Base-by-base conservation (phyloP, 108 stramenopile species). In the Cyclotella choctawhatcheeana region DNA sequence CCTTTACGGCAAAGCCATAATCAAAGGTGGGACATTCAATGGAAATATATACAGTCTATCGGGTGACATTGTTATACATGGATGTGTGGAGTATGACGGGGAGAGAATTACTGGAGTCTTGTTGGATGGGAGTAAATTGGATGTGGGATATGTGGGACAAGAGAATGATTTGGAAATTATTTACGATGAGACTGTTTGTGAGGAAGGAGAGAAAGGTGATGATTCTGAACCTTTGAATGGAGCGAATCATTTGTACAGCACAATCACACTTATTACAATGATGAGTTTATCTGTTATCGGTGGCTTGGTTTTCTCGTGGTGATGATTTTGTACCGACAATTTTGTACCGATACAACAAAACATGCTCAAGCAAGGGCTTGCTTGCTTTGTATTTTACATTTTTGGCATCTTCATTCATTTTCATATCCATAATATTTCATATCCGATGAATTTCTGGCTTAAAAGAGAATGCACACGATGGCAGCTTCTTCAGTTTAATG, bases 51-150 rank as follows among this genome's bases (percentile, higher is more conserved):
- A 65, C 44, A 65, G 60, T 45, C n/a, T 43, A 10, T 24, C 40
- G 47, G 63, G 73, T n/a, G 26, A 37, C 12, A 45, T 73, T n/a
- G 63, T 56, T 22, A 29, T 73, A 29, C 64, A 73, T 65, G 73
- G 73, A 20, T 73, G 73, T 47, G 73, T 73, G 37, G 52, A 52
- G 37, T 63, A 52, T 35, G 51, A 55, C 44, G 64, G 43, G 3
- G 73, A 50, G 55, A 71, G 44, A 48, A 73, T 73, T 6, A 5
- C 20, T 4, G 73, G 73, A 32, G 40, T 65, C 24, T 55, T 73
- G 12, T 20, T 44, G n/a, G 73, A 73, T 65, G 73, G 73, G 18
- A 58, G 54, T 29, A 37, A 25, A 13, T 62, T 73, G 25, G 55
- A 73, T 65, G 73, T 73, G 31, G 24, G 16, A 21, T 73, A 64